phyloP scores from a whole-genome alignment of 805 yeast species.

The Dipodascus albidus region DNA sequence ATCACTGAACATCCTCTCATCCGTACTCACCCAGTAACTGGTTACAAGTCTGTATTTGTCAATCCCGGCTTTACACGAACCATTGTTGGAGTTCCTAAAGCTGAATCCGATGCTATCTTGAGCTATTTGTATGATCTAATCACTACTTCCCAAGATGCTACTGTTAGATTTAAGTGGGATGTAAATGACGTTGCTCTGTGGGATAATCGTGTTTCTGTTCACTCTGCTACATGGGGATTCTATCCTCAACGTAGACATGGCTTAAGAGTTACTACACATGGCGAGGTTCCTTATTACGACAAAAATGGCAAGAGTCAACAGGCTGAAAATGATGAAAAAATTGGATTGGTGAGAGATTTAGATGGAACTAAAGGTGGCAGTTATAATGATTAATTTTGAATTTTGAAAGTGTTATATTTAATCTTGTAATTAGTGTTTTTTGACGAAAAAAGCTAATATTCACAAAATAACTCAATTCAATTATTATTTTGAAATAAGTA shows the following conservation, averaged over 20 bases:
- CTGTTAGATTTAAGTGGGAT: conserved; percentile 61
- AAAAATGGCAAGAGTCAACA: conserved; percentile 18
- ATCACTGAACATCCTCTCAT: conserved; percentile 58
- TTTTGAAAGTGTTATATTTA: too few species aligned
- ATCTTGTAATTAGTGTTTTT: too few species aligned
- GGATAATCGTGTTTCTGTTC: conserved; percentile 65
- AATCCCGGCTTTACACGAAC: conserved; percentile 52
- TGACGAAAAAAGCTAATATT: too few species aligned
- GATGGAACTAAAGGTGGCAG: conserved; percentile 22
- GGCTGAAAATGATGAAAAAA: conserved; percentile 15
- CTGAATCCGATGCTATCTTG: conserved; percentile 51
- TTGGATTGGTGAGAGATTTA: conserved; percentile 17
- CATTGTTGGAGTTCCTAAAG: conserved; percentile 56
- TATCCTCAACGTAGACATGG: conserved; percentile 62
- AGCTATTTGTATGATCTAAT: conserved; percentile 43
- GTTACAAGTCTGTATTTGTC: conserved; percentile 46
- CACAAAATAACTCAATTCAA: too few species aligned
- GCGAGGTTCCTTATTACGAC: conserved; percentile 45
- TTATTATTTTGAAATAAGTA: too few species aligned
- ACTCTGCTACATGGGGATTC: conserved; percentile 65
- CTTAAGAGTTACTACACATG: conserved; percentile 60
- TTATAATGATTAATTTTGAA: conserved; percentile 24
- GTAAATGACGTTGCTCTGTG: conserved; percentile 58
- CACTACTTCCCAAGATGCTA: conserved; percentile 46
- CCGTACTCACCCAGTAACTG: conserved; percentile 62